These are phyloP conservation scores for Penicillium bovifimosum DNA, from an alignment of 495 filamentous ascomycete species.

Conservation along the genomic window DNA sequence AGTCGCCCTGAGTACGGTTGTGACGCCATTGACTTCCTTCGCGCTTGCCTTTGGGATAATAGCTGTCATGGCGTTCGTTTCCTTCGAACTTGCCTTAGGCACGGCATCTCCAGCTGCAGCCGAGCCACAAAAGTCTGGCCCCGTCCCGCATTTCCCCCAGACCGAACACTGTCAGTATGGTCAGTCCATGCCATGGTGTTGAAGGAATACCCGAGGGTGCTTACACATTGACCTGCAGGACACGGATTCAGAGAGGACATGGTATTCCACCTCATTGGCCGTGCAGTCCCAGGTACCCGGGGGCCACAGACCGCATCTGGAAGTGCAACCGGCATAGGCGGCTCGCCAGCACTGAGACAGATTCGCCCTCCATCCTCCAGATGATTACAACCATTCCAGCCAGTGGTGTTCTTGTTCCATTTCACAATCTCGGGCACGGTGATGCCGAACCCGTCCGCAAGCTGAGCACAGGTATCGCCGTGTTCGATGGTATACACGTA, in stretches of 20 bases:
- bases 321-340: conserved; percentile 16
- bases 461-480: not conserved
- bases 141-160: conserved; percentile 7
- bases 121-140: conserved; percentile 6
- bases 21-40: too few relatives aligned
- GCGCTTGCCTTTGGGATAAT: too few relatives aligned
- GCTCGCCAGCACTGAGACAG: conserved; percentile 7
- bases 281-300: conserved; percentile 14
- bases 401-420: conserved; percentile 7
- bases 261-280: not conserved
- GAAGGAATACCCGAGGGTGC: not conserved
- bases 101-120: not conserved
- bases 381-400: conserved; percentile 11
- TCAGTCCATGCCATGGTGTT: not conserved
- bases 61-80: too few relatives aligned
- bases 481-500: not conserved
- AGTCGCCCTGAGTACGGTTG: too few relatives aligned
- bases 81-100: too few relatives aligned
- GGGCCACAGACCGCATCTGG: conserved; percentile 15
- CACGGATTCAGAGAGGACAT: conserved; percentile 15
- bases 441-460: conserved; percentile 5
- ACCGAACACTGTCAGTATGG: conserved; percentile 1
- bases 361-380: conserved; percentile 8
- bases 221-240: conserved; percentile 13
- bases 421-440: conserved; percentile 10